These are phyloP conservation scores for Xylaria arbuscula DNA, from an alignment of 2,329 filamentous ascomycete genomes.

Conservation along the genomic window DNA sequence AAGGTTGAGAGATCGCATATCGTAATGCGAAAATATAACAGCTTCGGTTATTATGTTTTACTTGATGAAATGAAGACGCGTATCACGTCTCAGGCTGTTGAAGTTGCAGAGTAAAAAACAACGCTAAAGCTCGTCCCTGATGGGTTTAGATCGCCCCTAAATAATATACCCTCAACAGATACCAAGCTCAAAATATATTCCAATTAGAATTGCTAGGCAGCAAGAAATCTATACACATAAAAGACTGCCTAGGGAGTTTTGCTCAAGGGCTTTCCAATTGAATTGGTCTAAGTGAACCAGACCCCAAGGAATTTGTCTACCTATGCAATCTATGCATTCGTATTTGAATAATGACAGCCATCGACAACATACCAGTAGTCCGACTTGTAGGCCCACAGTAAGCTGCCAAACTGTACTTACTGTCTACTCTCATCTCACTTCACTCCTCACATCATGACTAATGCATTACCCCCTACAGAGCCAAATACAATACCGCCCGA, in stretches of 20 bases:
- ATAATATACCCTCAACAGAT: too few relatives aligned
- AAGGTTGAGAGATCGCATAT: too few relatives aligned
- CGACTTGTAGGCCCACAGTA: conserved; percentile 39
- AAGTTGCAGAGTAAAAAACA: too few relatives aligned
- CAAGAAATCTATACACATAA: not conserved
- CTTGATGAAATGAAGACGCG: too few relatives aligned
- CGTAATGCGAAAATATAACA: too few relatives aligned
- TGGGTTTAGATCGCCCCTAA: too few relatives aligned
- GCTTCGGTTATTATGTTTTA: too few relatives aligned
- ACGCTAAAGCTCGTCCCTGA: too few relatives aligned
- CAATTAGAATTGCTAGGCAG: not conserved
- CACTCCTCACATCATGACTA: not conserved
- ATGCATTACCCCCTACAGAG: conserved; percentile 23
- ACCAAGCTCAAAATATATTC: too few relatives aligned
- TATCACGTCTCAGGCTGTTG: too few relatives aligned
- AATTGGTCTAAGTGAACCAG: not conserved
- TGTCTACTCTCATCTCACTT: not conserved
- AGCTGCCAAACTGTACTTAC: conserved; percentile 9
- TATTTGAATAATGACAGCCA: conserved; percentile 25
- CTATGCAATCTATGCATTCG: not conserved
- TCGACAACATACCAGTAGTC: conserved; percentile 25
- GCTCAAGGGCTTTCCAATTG: not conserved
- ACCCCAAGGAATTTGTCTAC: not conserved
- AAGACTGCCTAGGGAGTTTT: not conserved
- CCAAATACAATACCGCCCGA: conserved; percentile 52